Percentiles rank a stretch among this genome's conserved stretches.
Conservation (phyloP, 306 rosid genomes). For the Quercus wislizeni region DNA sequence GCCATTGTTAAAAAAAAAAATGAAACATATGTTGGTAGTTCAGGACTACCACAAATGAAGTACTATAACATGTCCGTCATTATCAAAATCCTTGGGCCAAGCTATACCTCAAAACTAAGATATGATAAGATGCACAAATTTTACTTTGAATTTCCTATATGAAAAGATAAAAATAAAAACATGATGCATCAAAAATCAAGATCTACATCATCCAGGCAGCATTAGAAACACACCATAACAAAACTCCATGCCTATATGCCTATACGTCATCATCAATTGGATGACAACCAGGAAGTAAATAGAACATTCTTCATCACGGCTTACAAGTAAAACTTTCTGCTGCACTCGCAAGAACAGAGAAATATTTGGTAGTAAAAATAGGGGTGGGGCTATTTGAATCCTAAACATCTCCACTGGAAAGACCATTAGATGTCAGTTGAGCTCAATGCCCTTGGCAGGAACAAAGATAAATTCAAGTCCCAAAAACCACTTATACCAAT, state of each 20-base stretch:
- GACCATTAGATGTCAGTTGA: no score
- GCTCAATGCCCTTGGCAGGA: no score
- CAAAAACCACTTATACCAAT: no score
- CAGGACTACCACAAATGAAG: neutral
- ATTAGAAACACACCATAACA: neutral
- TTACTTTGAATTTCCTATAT: neutral
- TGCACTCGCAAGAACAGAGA: no score
- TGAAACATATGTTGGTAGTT: neutral
- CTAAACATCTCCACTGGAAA: no score
- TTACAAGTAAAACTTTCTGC: no score
- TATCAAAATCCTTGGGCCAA: neutral
- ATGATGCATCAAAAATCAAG: neutral
- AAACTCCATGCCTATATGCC: neutral
- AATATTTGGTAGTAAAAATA: no score
- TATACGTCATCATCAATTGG: no score
- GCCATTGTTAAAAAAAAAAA: neutral
- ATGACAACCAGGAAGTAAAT: no score
- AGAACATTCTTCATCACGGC: no score
- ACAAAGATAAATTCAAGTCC: no score
- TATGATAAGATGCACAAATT: neutral
- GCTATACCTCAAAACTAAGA: neutral
- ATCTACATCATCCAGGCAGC: neutral
- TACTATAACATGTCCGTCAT: neutral
- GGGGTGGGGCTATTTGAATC: no score
- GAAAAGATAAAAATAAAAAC: neutral